Conservation (phyloP, 2,329 filamentous ascomycete species). For the Elsinoe necatrix region DNA sequence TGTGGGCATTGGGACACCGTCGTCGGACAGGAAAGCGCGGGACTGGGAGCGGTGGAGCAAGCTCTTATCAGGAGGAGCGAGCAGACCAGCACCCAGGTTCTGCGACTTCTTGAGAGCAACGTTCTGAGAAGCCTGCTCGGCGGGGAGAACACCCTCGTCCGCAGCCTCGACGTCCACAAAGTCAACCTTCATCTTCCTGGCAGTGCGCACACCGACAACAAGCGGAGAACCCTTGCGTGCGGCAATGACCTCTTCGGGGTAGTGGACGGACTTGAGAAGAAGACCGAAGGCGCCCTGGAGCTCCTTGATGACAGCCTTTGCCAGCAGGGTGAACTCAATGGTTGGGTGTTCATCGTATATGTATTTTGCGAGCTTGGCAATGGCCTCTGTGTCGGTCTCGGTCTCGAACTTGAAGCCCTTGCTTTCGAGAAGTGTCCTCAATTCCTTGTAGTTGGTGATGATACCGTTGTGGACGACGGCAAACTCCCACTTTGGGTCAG, state of each 20-base stretch:
- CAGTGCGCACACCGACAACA: slow-evolving; percentile 91
- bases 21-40: slow-evolving; percentile 96
- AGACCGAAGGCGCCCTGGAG: slow-evolving; percentile 96
- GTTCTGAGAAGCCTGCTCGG: slow-evolving; percentile 92
- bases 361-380: slow-evolving; percentile 98
- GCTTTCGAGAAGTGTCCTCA: slow-evolving; percentile 82
- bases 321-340: slow-evolving; percentile 91
- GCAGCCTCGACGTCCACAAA: slow-evolving; percentile 98
- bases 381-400: slow-evolving; percentile 98
- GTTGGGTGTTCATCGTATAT: slow-evolving; percentile 89
- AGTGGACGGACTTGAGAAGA: slow-evolving; percentile 96
- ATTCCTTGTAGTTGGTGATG: slow-evolving; percentile 99
- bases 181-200: slow-evolving; percentile 99
- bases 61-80: slow-evolving; percentile 92
- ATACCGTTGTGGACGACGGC: slow-evolving; percentile 98
- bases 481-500: slow-evolving; percentile 93
- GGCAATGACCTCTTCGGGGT: slow-evolving; percentile 93
- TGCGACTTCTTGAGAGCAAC: slow-evolving; percentile 78
- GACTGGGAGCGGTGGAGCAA: slow-evolving; percentile 97
- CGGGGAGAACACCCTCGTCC: slow-evolving; percentile 76
- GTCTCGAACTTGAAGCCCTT: slow-evolving; percentile 99
- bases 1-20: slow-evolving; percentile 93
- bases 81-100: slow-evolving; percentile 40
- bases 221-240: slow-evolving; percentile 97
- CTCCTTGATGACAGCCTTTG: slow-evolving; percentile 97